phyloP scores from a whole-genome alignment of 179 eudicot genomes.

The Corrigiola litoralis region DNA sequence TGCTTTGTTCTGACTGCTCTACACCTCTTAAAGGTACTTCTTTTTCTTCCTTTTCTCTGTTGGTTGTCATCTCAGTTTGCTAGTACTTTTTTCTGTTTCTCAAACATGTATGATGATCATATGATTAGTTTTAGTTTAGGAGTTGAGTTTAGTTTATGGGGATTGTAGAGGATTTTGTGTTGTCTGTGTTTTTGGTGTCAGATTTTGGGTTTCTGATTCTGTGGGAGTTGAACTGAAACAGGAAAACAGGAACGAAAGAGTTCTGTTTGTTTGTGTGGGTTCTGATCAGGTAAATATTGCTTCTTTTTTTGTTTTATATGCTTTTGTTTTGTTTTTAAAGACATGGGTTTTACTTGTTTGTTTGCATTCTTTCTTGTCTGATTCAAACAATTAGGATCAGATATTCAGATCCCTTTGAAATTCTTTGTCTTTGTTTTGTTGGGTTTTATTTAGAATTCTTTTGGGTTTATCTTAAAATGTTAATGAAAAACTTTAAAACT shows the following conservation, averaged over 20 bases:
- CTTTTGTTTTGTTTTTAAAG: neutral
- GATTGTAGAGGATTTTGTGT: neutral
- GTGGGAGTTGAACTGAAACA: conserved; percentile 2
- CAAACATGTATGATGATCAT: neutral
- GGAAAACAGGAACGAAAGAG: conserved; percentile 3
- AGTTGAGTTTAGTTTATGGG: neutral
- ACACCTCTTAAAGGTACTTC: conserved; percentile 11
- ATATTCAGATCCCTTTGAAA: conserved; percentile 25
- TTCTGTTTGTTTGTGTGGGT: conserved; percentile 8
- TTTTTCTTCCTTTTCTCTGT: neutral
- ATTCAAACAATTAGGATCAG: conserved; percentile 15
- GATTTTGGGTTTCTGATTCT: conserved; percentile 4
- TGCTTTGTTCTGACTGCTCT: conserved; percentile 4
- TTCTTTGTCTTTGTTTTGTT: conserved; percentile 7
- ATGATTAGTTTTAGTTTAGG: neutral
- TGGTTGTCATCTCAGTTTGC: conserved; percentile 7
- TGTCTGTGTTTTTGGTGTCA: conserved; percentile 18
- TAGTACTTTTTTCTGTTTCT: neutral
- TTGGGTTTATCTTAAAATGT: neutral
- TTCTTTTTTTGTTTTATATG: conserved; percentile 4
- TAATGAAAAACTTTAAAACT: neutral
- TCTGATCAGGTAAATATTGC: conserved; percentile 21
- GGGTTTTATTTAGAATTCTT: neutral
- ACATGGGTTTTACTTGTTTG: neutral
- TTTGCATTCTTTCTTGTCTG: conserved; percentile 18